phyloP scores from a whole-genome alignment of 352 stramenopile species.

The Phytophthora foliorum region DNA sequence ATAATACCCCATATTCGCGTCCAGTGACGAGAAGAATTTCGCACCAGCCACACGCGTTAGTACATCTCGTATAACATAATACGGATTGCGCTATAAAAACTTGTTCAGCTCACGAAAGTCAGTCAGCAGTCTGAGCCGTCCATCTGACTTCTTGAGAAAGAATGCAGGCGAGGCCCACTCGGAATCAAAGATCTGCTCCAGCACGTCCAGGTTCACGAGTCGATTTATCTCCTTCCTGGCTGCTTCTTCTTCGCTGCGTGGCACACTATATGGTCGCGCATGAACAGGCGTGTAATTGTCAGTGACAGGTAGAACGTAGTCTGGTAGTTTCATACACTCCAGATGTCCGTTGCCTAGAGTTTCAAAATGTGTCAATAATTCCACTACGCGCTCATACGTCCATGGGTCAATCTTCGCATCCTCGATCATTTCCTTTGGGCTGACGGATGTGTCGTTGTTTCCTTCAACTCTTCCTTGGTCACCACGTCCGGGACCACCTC shows the following conservation, averaged over 20 bases:
- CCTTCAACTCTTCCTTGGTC: background rate
- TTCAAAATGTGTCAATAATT: background rate
- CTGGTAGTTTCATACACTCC: background rate
- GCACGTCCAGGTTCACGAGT: background rate
- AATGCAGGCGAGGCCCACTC: constrained; percentile 6
- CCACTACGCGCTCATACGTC: background rate
- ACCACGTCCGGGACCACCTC: background rate
- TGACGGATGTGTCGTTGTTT: background rate
- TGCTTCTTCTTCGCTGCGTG: background rate
- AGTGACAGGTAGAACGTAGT: background rate
- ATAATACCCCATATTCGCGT: background rate
- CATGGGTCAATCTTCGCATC: background rate
- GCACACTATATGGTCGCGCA: background rate
- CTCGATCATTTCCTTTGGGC: background rate
- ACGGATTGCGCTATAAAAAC: background rate
- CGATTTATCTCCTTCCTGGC: background rate
- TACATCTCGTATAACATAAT: background rate
- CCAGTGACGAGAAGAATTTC: background rate
- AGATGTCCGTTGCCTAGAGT: background rate
- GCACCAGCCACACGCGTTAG: background rate
- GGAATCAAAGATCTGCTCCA: background rate
- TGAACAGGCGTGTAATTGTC: background rate
- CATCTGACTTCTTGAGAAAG: constrained; percentile 11
- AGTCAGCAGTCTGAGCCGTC: background rate
- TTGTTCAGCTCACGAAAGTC: constrained; percentile 11